Conservation (phyloP, 2,329 filamentous ascomycete species). For the Colletotrichum sp. region DNA sequence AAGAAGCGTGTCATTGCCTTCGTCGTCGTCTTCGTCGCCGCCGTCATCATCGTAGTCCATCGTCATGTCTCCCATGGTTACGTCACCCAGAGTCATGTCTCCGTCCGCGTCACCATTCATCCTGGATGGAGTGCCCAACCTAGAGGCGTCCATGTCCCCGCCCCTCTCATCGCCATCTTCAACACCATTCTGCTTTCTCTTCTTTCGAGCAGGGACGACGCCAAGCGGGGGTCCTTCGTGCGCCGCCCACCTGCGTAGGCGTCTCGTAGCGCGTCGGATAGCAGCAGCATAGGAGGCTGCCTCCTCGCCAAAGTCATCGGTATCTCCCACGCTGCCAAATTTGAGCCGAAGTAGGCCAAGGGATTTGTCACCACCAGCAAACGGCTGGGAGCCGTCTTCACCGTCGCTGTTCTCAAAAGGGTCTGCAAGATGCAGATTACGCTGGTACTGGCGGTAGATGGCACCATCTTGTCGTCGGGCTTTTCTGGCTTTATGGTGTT, state of each 20-base stretch:
- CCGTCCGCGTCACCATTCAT: conserved; percentile 38
- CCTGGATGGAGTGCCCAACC: conserved; percentile 8
- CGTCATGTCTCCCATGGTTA: conserved; percentile 37
- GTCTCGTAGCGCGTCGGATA: conserved; percentile 65
- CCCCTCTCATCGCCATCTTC: conserved; percentile 22
- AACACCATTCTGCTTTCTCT: conserved; percentile 26
- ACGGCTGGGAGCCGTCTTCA: conserved; percentile 48
- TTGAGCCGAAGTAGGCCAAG: conserved; percentile 54
- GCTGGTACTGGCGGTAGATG: conserved; percentile 69
- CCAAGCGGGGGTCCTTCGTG: conserved; percentile 47
- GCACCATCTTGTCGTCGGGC: conserved; percentile 67
- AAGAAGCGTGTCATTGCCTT: neutral
- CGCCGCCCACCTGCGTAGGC: conserved; percentile 74
- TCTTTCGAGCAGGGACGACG: conserved; percentile 53
- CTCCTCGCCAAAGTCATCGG: conserved; percentile 81
- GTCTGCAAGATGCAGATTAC: conserved; percentile 61
- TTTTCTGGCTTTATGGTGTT: conserved; percentile 68
- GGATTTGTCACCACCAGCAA: conserved; percentile 31
- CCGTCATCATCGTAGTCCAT: conserved; percentile 57
- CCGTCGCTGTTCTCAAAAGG: conserved; percentile 68
- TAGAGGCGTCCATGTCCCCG: conserved; percentile 28
- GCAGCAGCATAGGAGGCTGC: conserved; percentile 69
- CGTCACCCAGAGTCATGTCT: conserved; percentile 47
- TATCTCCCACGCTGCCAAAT: conserved; percentile 70
- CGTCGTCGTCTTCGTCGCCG: conserved; percentile 24